Evolutionary conservation across 306 rosid species (phyloP), one percentile per base, ranked within the genome.

Genomic region (Arachis stenosperma): DNA sequence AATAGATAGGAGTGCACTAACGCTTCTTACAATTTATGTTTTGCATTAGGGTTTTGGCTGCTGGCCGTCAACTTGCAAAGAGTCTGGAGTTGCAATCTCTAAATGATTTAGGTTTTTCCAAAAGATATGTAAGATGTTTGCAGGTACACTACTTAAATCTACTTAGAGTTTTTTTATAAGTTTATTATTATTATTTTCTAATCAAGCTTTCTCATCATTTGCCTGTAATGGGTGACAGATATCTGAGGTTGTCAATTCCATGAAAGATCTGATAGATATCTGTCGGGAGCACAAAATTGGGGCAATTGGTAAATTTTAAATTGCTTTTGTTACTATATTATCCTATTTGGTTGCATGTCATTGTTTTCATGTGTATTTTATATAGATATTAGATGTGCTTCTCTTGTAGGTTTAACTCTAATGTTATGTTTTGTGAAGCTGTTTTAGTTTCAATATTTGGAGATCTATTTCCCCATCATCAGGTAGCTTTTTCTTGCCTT

Each of bases 121-220:
- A 95, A 87, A 86, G 99, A 91, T 90, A 88, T 75, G 99, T 95
- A 78, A 91, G 99, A 81, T 91, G 96, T 76, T 86, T 95, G 88
- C 99, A 95, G 98, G 99, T 95, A 85, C 76, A 69, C 14, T 22
- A 22, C 13, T 36, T 59, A 60, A 73, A 61, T 75, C 5, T 65
- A 47, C 29, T 67, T 67, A 68, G 33, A 17, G 55, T 74, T 65
- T 10, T 60, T 48, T 47, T 62, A 33, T 33, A 33, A 33, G 37
- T 4, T 33, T 75, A 40, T 8, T 55, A 15, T 7, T n/a, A 12
- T 33, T 48, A 51, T 57, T 48, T 70, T 29, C 62, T 43, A 2
- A 67, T 52, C 33, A 5, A 65, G 30, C 15, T 79, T 65, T 33
- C 37, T 70, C 42, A 52, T 70, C 46, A 53, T 69, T 69, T 63